Conservation (phyloP, 345 rosid species). For the Moricandia moricandioides region DNA sequence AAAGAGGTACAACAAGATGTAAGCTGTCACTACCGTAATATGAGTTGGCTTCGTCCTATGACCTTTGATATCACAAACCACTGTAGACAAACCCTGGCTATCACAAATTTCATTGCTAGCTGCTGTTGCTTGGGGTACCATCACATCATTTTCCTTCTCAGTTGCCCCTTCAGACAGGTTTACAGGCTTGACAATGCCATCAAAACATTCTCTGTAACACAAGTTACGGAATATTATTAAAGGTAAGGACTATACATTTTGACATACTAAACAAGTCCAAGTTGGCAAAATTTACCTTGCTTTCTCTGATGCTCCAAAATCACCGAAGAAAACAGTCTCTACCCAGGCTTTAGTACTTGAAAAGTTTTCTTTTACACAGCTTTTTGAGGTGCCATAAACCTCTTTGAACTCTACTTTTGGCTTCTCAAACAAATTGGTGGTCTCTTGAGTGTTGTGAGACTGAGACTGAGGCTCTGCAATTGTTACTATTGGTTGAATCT, state of each 20-base stretch:
- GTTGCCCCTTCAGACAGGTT: not conserved
- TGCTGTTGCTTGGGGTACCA: not conserved
- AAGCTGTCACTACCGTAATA: constrained; percentile 1
- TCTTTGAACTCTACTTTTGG: constrained; percentile 48
- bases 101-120: not conserved
- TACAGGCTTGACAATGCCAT: constrained; percentile 34
- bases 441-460: constrained; percentile 39
- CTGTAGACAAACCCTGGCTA: constrained; percentile 1
- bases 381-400: constrained; percentile 38
- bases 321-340: constrained; percentile 33
- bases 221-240: not conserved
- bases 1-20: not conserved
- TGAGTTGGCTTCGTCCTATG: not conserved
- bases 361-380: constrained; percentile 32
- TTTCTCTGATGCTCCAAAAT: constrained; percentile 29
- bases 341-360: constrained; percentile 42
- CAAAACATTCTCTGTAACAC: constrained; percentile 34
- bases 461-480: constrained; percentile 43
- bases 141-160: not conserved
- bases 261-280: constrained; percentile 8
- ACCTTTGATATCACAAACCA: not conserved
- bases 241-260: not conserved
- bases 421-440: constrained; percentile 33
- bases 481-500: constrained; percentile 33
- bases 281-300: constrained; percentile 42